Conservation (phyloP, 1,284 basidiomycete species). For the Ceratobasidium sp. region DNA sequence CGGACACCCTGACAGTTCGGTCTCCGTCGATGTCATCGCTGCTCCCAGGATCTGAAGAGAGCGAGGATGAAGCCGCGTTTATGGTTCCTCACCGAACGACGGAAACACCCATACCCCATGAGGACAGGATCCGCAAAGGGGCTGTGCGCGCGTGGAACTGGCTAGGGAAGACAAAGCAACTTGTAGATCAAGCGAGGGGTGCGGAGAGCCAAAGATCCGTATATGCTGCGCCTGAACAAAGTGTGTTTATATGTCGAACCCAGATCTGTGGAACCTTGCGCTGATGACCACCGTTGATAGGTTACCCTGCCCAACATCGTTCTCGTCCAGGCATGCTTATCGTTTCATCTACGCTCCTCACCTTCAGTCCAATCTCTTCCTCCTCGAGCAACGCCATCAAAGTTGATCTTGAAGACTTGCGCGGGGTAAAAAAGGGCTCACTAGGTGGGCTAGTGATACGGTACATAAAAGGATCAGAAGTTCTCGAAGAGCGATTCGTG, state of each 20-base stretch:
- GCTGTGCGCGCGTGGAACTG: conserved; percentile 40
- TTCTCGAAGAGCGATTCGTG: conserved; percentile 65
- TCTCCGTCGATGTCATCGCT: conserved; percentile 28
- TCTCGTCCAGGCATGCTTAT: conserved; percentile 71
- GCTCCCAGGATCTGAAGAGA: conserved; percentile 15
- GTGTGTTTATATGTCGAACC: background rate
- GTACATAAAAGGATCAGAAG: conserved; percentile 6
- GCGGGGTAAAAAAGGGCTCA: conserved; percentile 68
- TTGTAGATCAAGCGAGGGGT: conserved; percentile 24
- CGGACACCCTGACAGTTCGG: background rate
- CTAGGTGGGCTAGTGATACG: conserved; percentile 23
- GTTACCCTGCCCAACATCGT: conserved; percentile 71
- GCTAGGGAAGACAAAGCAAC: conserved; percentile 20
- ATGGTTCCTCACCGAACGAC: background rate
- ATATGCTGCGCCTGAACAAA: conserved; percentile 29
- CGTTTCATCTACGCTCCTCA: conserved; percentile 65
- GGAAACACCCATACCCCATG: background rate
- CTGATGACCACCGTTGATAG: conserved; percentile 56
- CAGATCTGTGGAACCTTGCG: background rate
- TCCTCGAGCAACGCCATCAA: conserved; percentile 60
- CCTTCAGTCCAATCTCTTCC: conserved; percentile 62
- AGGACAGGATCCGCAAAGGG: conserved; percentile 29
- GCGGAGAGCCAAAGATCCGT: background rate
- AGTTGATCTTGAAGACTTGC: conserved; percentile 65
- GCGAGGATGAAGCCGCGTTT: conserved; percentile 30